Conservation (phyloP, 768 basidiomycete species). For the Mycena latifolia region DNA sequence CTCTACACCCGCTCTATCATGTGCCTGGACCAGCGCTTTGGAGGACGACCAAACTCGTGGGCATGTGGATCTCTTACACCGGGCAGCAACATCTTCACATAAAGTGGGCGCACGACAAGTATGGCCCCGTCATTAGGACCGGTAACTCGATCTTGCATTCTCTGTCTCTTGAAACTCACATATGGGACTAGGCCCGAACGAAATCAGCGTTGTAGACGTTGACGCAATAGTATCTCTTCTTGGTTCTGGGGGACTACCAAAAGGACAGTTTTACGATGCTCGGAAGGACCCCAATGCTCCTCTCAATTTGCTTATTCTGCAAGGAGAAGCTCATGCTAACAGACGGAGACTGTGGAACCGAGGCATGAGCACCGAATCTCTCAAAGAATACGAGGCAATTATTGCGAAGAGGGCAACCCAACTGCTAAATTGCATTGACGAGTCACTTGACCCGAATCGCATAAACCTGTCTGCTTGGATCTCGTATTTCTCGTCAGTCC, state of each 20-base stretch:
- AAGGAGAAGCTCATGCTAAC: conserved; percentile 47
- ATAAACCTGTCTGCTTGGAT: conserved; percentile 45
- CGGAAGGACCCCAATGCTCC: conserved; percentile 19
- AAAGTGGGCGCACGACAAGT: conserved; percentile 59
- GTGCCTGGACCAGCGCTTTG: conserved; percentile 61
- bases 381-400: conserved; percentile 60
- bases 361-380: conserved; percentile 56
- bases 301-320: conserved; percentile 7
- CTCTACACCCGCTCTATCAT: conserved; percentile 63
- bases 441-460: conserved; percentile 34
- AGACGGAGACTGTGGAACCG: conserved; percentile 63
- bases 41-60: conserved; percentile 54
- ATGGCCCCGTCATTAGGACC: conserved; percentile 68
- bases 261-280: conserved; percentile 29
- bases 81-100: conserved; percentile 62
- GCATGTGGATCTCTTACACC: conserved; percentile 45
- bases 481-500: conserved; percentile 55
- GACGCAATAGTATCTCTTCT: conserved; percentile 25
- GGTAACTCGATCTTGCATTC: too few relatives aligned
- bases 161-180: too few relatives aligned
- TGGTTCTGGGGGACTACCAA: conserved; percentile 26
- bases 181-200: conserved; percentile 46
- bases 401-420: conserved; percentile 52
- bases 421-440: conserved; percentile 49
- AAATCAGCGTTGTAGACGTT: conserved; percentile 21